A percentile compares a stretch with the other conserved stretches of the same genome.
Evolutionary conservation across 2,329 filamentous ascomycete species (phyloP).

Genomic region (Cercospora sp.): DNA sequence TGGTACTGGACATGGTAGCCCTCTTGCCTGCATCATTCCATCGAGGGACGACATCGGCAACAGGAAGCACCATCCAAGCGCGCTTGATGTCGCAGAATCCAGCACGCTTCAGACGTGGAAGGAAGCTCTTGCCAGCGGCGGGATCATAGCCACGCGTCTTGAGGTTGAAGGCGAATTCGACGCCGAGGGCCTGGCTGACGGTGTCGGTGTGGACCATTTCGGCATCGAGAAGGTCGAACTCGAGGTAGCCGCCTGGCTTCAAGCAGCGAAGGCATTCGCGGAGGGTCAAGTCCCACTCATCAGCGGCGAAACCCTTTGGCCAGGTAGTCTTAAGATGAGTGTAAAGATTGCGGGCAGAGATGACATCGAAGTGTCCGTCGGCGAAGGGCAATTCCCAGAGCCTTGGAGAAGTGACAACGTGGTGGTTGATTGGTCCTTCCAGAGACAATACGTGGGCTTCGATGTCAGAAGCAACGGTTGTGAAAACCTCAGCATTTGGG

Average conservation of each 20-base stretch:
- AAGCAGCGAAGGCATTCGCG: constrained; percentile 85
- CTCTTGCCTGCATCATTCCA: constrained; percentile 39
- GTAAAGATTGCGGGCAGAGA: constrained; percentile 86
- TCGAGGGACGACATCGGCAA: constrained; percentile 54
- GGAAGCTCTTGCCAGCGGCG: constrained; percentile 75
- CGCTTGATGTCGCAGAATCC: constrained; percentile 81
- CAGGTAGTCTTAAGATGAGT: constrained; percentile 70
- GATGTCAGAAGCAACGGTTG: constrained; percentile 55
- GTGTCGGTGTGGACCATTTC: constrained; percentile 85
- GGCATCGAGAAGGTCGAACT: constrained; percentile 86
- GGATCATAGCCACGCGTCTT: constrained; percentile 89
- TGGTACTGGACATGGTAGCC: constrained; percentile 3
- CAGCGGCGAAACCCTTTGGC: constrained; percentile 53
- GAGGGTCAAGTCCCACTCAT: constrained; percentile 87
- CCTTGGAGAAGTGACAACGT: constrained; percentile 73
- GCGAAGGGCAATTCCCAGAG: constrained; percentile 83
- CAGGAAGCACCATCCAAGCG: constrained; percentile 84
- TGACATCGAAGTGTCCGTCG: constrained; percentile 82
- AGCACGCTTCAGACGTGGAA: constrained; percentile 69
- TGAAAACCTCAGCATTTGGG: constrained; percentile 82
- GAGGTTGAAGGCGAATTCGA: constrained; percentile 89
- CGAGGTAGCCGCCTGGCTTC: constrained; percentile 88
- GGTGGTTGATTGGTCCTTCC: constrained; percentile 83
- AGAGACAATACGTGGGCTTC: constrained; percentile 58
- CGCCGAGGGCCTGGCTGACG: constrained; percentile 75